These are phyloP conservation scores for Cryptococcus hybrid DNA, from an alignment of 1,284 basidiomycete species.

Conservation along the genomic window DNA sequence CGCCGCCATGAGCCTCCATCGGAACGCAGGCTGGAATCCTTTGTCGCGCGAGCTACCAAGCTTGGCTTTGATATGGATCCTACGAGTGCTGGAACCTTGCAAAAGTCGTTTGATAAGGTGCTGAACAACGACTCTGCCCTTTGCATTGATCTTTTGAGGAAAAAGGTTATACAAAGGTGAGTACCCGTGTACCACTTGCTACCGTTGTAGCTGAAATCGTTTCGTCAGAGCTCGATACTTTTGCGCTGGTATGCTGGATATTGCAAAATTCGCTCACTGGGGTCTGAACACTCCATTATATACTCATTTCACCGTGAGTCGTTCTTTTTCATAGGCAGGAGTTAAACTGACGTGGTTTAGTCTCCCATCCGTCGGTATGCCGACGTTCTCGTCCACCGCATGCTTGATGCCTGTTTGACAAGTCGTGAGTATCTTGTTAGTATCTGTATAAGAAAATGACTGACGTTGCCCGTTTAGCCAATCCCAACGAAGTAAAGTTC, in stretches of 20 bases:
- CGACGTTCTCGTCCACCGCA: slow-evolving; percentile 93
- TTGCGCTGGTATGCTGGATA: slow-evolving; percentile 98
- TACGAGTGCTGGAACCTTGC: slow-evolving; percentile 74
- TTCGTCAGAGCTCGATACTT: slow-evolving; percentile 82
- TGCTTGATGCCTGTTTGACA: slow-evolving; percentile 83
- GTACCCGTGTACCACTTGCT: background rate
- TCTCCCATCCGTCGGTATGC: slow-evolving; percentile 84
- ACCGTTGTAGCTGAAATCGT: background rate
- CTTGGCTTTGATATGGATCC: slow-evolving; percentile 82
- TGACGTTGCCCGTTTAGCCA: slow-evolving; percentile 11
- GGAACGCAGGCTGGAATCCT: slow-evolving; percentile 80
- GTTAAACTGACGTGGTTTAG: slow-evolving; percentile 5
- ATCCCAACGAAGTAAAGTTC: slow-evolving; percentile 72
- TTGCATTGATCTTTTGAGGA: slow-evolving; percentile 74
- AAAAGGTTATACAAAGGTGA: slow-evolving; percentile 71
- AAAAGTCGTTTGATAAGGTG: slow-evolving; percentile 76
- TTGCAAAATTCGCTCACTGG: slow-evolving; percentile 95
- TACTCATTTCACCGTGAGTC: slow-evolving; percentile 80
- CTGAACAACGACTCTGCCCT: slow-evolving; percentile 68
- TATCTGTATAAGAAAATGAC: background rate
- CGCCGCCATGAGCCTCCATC: slow-evolving; percentile 90
- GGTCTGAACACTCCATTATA: slow-evolving; percentile 88
- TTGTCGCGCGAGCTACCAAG: slow-evolving; percentile 73
- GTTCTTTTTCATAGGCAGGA: slow-evolving; percentile 1
- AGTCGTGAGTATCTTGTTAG: slow-evolving; percentile 55